Base-by-base conservation (phyloP, 441 rosid genomes). In the Gossypium laxum region DNA sequence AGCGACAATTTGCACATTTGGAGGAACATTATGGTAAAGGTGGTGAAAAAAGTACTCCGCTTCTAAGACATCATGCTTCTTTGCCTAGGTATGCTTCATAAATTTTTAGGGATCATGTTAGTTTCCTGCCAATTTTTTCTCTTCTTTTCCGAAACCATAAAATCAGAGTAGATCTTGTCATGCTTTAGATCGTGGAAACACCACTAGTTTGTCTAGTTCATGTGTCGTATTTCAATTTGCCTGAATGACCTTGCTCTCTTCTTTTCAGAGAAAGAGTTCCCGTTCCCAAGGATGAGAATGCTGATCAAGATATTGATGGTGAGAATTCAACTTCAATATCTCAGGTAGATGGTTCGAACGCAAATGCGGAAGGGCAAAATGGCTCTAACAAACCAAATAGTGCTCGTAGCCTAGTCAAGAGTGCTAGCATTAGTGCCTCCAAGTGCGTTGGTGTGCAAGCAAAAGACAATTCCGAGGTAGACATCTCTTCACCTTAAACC, bases 381-480 rank as follows among this genome's bases (percentile, higher is more conserved):
- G 83, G 83, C 56, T 43, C 41, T 66, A 14, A 18, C 78, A 80
- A 73, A 67, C 68, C 83, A 65, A 82, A 76, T 78, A 85, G 91
- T 76, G 83, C 83, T 58, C 89, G 91, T 72, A 88, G 88, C 85
- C 83, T 94, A 69, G 74, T 94, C 87, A 94, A 94, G 85, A 94
- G 98, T 64, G 92, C 96, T 0, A 94, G 99, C 80, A 94, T 94
- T 24, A 94, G 98, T 72, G 99, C 85, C 77, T 94, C 99, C 73
- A 88, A 88, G 83, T 92, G 99, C 69, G 81, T 94, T 5, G 96
- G 79, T 57, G 81, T 82, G 69, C 76, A 86, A 71, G 77, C 81
- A 59, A 86, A 69, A 75, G 68, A 67, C 24, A 83, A 85, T 60
- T 11, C 70, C 5, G 93, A 88, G 94, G 99, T 90, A 78, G 50